Base-by-base conservation (phyloP, 805 yeast genomes). In the Blastobotrys peoriensis region DNA sequence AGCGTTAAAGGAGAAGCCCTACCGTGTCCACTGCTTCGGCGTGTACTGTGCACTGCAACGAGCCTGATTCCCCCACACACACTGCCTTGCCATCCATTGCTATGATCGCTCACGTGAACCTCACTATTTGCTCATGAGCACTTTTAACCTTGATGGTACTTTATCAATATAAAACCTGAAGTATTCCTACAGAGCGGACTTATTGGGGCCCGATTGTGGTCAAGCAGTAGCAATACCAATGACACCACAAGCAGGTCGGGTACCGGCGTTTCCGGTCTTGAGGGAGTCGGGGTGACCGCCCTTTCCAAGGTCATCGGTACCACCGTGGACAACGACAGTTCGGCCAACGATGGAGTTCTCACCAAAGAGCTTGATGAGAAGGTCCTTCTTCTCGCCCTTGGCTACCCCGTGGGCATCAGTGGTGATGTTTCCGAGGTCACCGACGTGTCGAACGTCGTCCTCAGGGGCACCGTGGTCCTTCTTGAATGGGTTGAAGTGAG, bases 221-320 rank as follows among this genome's bases (percentile, higher is more conserved):
- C 50, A 39, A 49, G 65, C 73, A 57, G 75, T 65, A 41, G 86
- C 56, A 52, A 82, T 59, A 54, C 97, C 97, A 73, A 89, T 88
- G 63, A 89, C 96, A 74, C 98, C 98, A 74, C 98, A 89, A 53
- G 98, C 98, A 58, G 93, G 86, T 81, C 98, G 88, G 57, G 83
- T 89, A 67, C 98, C 98, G 49, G 98, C 97, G 64, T 89, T 87
- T 74, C 97, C 97, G 57, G 96, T 88, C 74, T 83, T 87, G 71
- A 84, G 77, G 53, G 95, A 85, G 69, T 86, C 96, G 49, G 85
- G 81, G 64, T 81, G 80, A 51, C 88, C 95, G 69, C 96, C 96
- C 75, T 85, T 83, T 67, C 97, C 97, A 62, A 86, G 81, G 66
- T 89, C 97, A 66, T 89, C 97, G 55, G 78, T 73, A 63, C 96